Evolutionary conservation across 331 rosid genomes (phyloP).

Genomic region (Acacia concinna): DNA sequence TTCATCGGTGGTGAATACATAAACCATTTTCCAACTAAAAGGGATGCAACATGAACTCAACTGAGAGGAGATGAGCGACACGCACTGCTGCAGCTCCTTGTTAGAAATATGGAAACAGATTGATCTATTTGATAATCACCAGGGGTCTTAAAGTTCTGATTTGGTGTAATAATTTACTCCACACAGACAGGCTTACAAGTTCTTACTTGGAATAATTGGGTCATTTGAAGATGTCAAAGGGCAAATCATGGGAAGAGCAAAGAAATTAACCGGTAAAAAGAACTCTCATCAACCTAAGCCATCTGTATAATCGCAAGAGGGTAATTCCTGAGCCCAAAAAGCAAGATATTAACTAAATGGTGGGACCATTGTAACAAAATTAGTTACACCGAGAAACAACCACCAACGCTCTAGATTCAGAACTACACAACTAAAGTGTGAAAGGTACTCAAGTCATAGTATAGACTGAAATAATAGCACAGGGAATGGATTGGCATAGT

Average conservation of each 20-base stretch:
- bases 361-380: neutral
- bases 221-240: neutral
- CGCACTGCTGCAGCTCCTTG: neutral
- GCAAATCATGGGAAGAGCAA: neutral
- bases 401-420: neutral
- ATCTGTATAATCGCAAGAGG: neutral
- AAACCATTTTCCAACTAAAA: neutral
- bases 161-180: neutral
- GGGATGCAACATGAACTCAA: neutral
- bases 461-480: neutral
- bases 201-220: neutral
- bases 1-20: neutral
- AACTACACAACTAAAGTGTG: neutral
- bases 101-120: neutral
- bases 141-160: neutral
- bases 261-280: neutral
- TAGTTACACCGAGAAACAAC: neutral
- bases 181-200: neutral
- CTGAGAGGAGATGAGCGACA: neutral
- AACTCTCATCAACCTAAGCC: neutral
- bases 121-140: neutral
- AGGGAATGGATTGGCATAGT: neutral
- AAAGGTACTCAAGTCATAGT: neutral
- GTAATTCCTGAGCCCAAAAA: neutral
- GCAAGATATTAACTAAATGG: neutral